phyloP scores from a whole-genome alignment of 2,329 filamentous ascomycete genomes.

The Metarhizium guizhouense region DNA sequence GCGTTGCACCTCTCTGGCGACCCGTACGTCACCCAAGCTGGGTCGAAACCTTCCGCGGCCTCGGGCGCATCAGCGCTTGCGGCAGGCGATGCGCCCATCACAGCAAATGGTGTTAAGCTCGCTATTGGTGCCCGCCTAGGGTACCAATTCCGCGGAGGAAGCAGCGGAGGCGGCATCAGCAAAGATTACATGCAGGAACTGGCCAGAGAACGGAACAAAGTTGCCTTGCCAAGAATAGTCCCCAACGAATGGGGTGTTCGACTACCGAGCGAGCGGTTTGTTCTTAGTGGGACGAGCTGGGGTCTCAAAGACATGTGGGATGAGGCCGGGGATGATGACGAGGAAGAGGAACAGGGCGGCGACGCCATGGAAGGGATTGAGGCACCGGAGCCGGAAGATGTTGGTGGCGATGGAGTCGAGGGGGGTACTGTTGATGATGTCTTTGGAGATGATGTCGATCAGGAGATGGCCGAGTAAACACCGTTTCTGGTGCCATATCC shows the following conservation, averaged over 20 bases:
- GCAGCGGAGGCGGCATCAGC: slow-evolving; percentile 43
- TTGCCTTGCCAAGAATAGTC: slow-evolving; percentile 53
- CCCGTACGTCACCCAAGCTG: slow-evolving; percentile 54
- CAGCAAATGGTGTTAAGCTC: slow-evolving; percentile 59
- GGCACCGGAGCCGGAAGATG: slow-evolving; percentile 30
- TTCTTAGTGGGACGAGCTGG: slow-evolving; percentile 58
- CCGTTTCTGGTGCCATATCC: not conserved
- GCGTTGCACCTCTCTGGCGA: slow-evolving; percentile 60
- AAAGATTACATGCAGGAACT: slow-evolving; percentile 73
- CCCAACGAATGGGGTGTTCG: slow-evolving; percentile 60
- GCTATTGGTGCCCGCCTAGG: slow-evolving; percentile 60
- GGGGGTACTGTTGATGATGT: slow-evolving; percentile 45
- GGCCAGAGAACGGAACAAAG: slow-evolving; percentile 61
- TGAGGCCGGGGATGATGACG: slow-evolving; percentile 34
- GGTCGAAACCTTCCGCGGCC: slow-evolving; percentile 39
- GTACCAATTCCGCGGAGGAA: slow-evolving; percentile 57
- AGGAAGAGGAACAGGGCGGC: slow-evolving; percentile 28
- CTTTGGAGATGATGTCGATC: slow-evolving; percentile 44
- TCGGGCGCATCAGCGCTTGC: slow-evolving; percentile 39
- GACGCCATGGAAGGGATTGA: slow-evolving; percentile 43
- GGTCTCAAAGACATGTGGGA: slow-evolving; percentile 52
- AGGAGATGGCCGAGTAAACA: slow-evolving; percentile 44
- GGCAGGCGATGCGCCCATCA: slow-evolving; percentile 47
- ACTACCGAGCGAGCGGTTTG: slow-evolving; percentile 59
- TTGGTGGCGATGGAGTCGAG: slow-evolving; percentile 38